These are phyloP conservation scores for Fusarium sp. DNA, from an alignment of 2,329 filamentous ascomycete species.

Conservation along the genomic window DNA sequence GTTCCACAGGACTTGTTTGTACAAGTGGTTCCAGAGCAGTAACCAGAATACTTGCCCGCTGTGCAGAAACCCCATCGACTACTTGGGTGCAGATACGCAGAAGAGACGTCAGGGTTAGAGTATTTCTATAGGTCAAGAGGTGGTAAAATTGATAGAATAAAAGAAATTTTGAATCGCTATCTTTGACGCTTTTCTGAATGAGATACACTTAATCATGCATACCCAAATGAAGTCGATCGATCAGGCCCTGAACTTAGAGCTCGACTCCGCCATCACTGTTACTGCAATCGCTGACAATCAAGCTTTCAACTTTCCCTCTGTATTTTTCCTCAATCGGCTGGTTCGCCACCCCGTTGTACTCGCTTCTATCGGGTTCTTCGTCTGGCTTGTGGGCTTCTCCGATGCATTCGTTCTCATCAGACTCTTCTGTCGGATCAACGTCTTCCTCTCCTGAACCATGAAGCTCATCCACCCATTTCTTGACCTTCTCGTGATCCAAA, in stretches of 20 bases:
- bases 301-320: background rate
- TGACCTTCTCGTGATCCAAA: background rate
- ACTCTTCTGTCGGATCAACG: background rate
- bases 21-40: slow-evolving; percentile 96
- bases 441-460: background rate
- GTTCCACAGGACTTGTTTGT: slow-evolving; percentile 91
- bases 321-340: background rate
- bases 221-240: background rate
- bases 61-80: slow-evolving; percentile 87
- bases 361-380: background rate
- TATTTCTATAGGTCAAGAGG: background rate
- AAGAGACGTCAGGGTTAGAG: slow-evolving; percentile 50
- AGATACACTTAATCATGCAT: background rate
- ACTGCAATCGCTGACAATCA: background rate
- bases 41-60: slow-evolving; percentile 92
- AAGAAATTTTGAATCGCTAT: slow-evolving; percentile 6
- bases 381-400: background rate
- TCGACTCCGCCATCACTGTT: slow-evolving; percentile 11
- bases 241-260: background rate
- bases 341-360: background rate
- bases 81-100: slow-evolving; percentile 57
- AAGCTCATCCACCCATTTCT: background rate
- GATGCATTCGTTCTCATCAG: background rate
- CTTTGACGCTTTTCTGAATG: too few relatives aligned
- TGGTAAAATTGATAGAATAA: slow-evolving; percentile 12